A percentile compares a stretch with the other conserved stretches of the same genome.
phyloP scores from a whole-genome alignment of 139 green algal genomes.

The Klebsormidium nitens region DNA sequence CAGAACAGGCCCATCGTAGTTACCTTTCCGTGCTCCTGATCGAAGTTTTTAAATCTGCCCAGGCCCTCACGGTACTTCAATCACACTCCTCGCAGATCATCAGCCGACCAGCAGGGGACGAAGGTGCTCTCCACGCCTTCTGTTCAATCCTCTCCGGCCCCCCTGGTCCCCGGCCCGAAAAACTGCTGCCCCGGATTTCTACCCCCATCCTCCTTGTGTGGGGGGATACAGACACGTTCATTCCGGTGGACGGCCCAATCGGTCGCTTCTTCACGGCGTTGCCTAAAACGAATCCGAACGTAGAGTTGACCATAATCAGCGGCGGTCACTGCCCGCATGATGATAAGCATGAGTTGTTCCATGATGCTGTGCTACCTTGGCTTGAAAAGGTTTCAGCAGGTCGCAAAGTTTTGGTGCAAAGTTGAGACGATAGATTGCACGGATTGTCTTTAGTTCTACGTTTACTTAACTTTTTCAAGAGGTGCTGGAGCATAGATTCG shows the following conservation, averaged over 20 bases:
- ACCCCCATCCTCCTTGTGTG: slow-evolving; percentile 79
- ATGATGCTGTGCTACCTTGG: slow-evolving; percentile 36
- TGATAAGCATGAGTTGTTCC: slow-evolving; percentile 35
- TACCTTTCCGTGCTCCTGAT: not conserved
- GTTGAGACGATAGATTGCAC: too few species aligned
- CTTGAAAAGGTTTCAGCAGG: too few species aligned
- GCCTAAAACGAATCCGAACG: slow-evolving; percentile 8
- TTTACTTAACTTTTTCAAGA: too few species aligned
- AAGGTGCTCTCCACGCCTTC: slow-evolving; percentile 77
- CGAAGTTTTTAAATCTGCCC: not conserved
- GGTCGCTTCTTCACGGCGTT: slow-evolving; percentile 69
- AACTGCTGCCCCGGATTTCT: slow-evolving; percentile 52
- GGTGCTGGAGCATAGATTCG: too few species aligned
- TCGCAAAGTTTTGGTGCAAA: too few species aligned
- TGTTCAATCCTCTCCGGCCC: slow-evolving; percentile 80
- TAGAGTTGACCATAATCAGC: slow-evolving; percentile 40
- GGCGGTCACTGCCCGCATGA: slow-evolving; percentile 68
- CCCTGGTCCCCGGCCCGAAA: slow-evolving; percentile 73
- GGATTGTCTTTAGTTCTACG: too few species aligned
- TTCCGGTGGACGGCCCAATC: slow-evolving; percentile 77
- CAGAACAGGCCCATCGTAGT: not conserved
- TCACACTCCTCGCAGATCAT: slow-evolving; percentile 36
- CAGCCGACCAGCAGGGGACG: slow-evolving; percentile 46
- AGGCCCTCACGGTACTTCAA: not conserved
- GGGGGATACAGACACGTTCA: slow-evolving; percentile 80